Evolutionary conservation across 768 basidiomycete genomes (phyloP).

Genomic region (Chalciporus pseudorubinellus): DNA sequence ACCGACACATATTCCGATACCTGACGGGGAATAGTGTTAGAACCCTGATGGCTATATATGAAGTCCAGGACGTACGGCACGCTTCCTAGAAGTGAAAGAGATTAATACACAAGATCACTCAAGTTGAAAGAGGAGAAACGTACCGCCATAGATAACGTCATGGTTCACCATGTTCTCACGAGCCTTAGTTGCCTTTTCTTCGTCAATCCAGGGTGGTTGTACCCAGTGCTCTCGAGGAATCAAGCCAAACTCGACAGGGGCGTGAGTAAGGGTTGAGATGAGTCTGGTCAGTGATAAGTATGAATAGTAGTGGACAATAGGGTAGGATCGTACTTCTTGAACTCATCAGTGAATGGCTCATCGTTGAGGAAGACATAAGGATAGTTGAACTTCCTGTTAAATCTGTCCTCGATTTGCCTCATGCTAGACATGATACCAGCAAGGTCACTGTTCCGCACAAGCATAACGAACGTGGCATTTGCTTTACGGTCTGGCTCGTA

Average conservation of each 20-base stretch:
- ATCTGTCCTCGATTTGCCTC: conserved; percentile 79
- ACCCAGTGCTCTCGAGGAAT: conserved; percentile 72
- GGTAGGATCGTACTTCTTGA: conserved; percentile 52
- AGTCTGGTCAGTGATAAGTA: conserved; percentile 22
- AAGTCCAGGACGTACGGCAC: conserved; percentile 53
- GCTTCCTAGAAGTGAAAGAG: conserved; percentile 47
- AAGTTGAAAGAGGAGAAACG: not conserved
- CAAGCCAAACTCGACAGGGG: conserved; percentile 51
- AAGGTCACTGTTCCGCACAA: conserved; percentile 68
- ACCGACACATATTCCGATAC: conserved; percentile 96
- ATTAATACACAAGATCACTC: conserved; percentile 7
- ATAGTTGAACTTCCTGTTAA: conserved; percentile 77
- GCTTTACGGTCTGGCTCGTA: conserved; percentile 56
- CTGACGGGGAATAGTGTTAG: conserved; percentile 32
- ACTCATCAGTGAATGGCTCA: conserved; percentile 69
- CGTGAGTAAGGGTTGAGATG: conserved; percentile 29
- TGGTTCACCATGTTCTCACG: conserved; percentile 63
- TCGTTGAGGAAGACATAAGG: conserved; percentile 93
- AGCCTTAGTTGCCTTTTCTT: conserved; percentile 53
- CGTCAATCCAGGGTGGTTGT: conserved; percentile 79
- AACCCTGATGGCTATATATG: not conserved
- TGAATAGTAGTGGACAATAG: conserved; percentile 3
- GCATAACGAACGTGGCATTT: conserved; percentile 80
- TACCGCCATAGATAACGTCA: conserved; percentile 67
- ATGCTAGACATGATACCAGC: conserved; percentile 61